Evolutionary conservation across 192 early-diverging fungal species (phyloP).

Genomic region (Thamnidium elegans): DNA sequence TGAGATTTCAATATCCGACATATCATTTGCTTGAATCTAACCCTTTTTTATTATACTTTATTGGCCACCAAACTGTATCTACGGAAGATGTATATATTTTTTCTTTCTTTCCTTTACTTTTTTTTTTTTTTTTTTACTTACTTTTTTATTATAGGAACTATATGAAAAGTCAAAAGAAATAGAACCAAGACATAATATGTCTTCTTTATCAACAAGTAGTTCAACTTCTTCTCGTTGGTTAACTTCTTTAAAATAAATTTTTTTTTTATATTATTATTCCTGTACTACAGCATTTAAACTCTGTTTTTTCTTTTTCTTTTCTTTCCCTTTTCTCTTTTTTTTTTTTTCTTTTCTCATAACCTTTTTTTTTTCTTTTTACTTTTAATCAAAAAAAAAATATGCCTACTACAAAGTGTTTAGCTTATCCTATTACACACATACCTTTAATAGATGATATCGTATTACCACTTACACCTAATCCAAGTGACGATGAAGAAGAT

Average conservation of each 20-base stretch:
- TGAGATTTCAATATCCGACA: conserved; percentile 22
- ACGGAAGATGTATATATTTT: conserved; percentile 28
- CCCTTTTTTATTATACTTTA: conserved; percentile 21
- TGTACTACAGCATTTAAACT: no score
- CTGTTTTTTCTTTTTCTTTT: conserved; percentile 5
- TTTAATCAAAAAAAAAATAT: not conserved
- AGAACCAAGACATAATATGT: not conserved
- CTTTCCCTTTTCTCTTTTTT: not conserved
- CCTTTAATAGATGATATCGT: not conserved
- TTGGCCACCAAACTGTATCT: conserved; percentile 22
- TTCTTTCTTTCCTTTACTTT: not conserved
- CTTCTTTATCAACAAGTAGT: conserved; percentile 3
- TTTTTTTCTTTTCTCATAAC: conserved; percentile 8
- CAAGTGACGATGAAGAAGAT: conserved; percentile 8
- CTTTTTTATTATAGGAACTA: not conserved
- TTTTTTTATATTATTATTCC: no score
- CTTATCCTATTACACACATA: no score
- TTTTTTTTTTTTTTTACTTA: conserved; percentile 1
- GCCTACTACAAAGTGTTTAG: not conserved
- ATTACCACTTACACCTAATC: conserved; percentile 2
- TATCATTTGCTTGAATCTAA: conserved; percentile 20
- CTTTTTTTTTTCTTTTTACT: not conserved
- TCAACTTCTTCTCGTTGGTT: conserved; percentile 12
- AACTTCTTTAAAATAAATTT: conserved; percentile 6
- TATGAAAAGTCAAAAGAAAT: conserved; percentile 11